Conservation (phyloP, 257 asterid species). For the Nicotiana obtusifolia region DNA sequence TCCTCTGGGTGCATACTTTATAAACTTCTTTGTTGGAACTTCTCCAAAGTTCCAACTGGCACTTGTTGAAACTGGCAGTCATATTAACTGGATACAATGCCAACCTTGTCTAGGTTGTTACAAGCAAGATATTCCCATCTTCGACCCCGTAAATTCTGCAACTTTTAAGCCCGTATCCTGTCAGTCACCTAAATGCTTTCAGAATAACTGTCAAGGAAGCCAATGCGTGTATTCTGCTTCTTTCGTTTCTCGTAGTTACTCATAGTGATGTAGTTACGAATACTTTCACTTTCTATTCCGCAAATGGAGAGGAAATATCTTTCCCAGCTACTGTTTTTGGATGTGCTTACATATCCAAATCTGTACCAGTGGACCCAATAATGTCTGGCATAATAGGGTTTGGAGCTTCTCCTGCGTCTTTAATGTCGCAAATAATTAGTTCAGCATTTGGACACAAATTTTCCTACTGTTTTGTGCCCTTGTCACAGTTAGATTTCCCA, state of each 20-base stretch:
- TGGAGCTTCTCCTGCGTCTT: accelerated
- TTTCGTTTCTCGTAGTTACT: background rate
- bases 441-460: background rate
- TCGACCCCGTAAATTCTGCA: background rate
- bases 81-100: background rate
- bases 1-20: too few species aligned
- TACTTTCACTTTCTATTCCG: background rate
- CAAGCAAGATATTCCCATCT: background rate
- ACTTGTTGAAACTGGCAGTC: too few species aligned
- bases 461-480: too few species aligned
- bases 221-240: background rate
- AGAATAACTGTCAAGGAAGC: background rate
- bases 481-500: background rate
- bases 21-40: too few species aligned
- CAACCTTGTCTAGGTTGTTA: background rate
- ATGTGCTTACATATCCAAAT: background rate
- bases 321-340: background rate
- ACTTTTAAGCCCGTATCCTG: background rate
- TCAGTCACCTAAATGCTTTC: too few species aligned
- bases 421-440: background rate
- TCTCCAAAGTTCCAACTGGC: too few species aligned
- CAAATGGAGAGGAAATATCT: background rate
- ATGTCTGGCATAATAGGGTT: background rate
- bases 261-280: background rate
- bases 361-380: accelerated